A percentile compares a stretch with the other conserved stretches of the same genome.
phyloP scores from a whole-genome alignment of 1,284 basidiomycete species.

The Exsudoporus floridanus region DNA sequence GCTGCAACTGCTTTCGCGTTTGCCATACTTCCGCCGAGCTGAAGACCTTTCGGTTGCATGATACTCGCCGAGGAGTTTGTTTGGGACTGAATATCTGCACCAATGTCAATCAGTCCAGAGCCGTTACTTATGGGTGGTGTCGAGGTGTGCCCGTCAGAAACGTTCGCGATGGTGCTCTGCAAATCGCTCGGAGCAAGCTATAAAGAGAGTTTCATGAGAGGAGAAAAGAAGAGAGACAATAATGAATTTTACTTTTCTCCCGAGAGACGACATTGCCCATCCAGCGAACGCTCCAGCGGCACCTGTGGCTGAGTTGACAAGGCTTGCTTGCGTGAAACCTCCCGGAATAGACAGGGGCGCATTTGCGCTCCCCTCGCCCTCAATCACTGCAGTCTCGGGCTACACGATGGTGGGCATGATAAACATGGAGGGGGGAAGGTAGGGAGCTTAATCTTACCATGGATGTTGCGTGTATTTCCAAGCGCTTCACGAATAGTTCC shows the following conservation, averaged over 20 bases:
- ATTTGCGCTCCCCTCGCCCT: slow-evolving; percentile 37
- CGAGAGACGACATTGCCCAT: slow-evolving; percentile 89
- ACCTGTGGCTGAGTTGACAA: slow-evolving; percentile 84
- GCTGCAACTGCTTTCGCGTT: slow-evolving; percentile 44
- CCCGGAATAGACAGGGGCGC: slow-evolving; percentile 37
- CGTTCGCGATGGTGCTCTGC: slow-evolving; percentile 57
- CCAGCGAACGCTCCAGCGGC: slow-evolving; percentile 89
- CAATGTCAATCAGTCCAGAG: slow-evolving; percentile 11
- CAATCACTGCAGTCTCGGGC: slow-evolving; percentile 65
- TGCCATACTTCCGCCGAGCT: slow-evolving; percentile 60
- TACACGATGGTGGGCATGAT: slow-evolving; percentile 30
- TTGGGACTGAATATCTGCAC: slow-evolving; percentile 11
- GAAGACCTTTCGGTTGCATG: slow-evolving; percentile 57
- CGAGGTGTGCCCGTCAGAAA: slow-evolving; percentile 41
- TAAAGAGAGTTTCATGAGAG: neutral
- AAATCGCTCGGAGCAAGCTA: slow-evolving; percentile 72
- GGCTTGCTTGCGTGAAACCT: slow-evolving; percentile 46
- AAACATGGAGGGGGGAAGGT: neutral
- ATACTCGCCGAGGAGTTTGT: slow-evolving; percentile 10
- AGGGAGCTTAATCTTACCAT: slow-evolving; percentile 57
- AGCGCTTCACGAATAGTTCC: slow-evolving; percentile 78
- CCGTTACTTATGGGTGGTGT: slow-evolving; percentile 32
- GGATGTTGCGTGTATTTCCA: slow-evolving; percentile 75
- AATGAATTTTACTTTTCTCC: slow-evolving; percentile 58
- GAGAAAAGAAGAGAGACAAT: neutral